phyloP scores from a whole-genome alignment of 2,329 filamentous ascomycete species.

The Zasmidium angulare region DNA sequence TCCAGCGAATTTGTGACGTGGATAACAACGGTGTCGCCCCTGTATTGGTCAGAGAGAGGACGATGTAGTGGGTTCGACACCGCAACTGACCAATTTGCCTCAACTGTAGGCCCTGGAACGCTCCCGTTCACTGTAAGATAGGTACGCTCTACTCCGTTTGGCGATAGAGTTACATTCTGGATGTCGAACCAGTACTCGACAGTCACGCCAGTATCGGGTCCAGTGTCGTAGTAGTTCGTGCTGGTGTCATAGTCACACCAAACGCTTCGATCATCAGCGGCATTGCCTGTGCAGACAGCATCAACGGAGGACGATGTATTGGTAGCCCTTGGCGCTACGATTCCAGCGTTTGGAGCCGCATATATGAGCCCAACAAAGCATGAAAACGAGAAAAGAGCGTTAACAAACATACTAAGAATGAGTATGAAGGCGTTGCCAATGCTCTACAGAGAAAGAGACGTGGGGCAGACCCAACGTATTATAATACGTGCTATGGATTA shows the following conservation, averaged over 20 bases:
- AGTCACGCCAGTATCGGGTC: conserved; percentile 36
- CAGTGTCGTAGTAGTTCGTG: conserved; percentile 35
- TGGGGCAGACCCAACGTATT: too few relatives aligned
- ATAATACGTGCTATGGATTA: too few relatives aligned
- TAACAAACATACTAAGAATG: too few relatives aligned
- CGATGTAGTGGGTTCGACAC: background rate
- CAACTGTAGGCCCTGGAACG: conserved; percentile 47
- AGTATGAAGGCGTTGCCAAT: too few relatives aligned
- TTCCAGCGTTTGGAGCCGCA: too few relatives aligned
- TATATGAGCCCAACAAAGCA: too few relatives aligned
- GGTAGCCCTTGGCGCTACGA: too few relatives aligned
- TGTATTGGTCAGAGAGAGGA: background rate
- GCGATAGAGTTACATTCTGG: conserved; percentile 43
- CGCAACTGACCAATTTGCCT: conserved; percentile 36
- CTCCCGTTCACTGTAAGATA: conserved; percentile 47
- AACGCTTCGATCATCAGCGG: conserved; percentile 13
- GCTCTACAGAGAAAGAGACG: too few relatives aligned
- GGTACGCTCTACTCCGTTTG: conserved; percentile 45
- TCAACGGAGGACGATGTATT: too few relatives aligned
- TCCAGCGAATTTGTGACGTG: conserved; percentile 37
- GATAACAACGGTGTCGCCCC: conserved; percentile 3
- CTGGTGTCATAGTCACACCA: conserved; percentile 30
- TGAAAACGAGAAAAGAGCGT: too few relatives aligned
- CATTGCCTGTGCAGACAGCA: too few relatives aligned
- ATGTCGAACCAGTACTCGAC: conserved; percentile 46